Percentiles rank a stretch among this genome's conserved stretches.
Conservation (phyloP, 352 stramenopile genomes). For the Globisporangium carolinianum region DNA sequence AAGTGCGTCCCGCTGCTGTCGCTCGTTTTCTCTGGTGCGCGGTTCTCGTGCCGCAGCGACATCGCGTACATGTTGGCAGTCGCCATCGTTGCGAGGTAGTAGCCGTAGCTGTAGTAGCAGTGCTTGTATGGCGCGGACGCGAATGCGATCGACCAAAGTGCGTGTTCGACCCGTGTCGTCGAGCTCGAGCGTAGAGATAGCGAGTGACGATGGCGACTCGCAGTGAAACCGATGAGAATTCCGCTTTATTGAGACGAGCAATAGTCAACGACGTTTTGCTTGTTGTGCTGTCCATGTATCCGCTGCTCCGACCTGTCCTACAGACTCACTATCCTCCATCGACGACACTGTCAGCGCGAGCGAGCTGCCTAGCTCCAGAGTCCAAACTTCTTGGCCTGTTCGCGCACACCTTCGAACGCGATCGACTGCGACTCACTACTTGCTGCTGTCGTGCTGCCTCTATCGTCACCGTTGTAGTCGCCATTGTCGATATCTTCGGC, state of each 20-base stretch:
- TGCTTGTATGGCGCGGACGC: too few relatives aligned
- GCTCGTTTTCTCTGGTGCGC: constrained; percentile 18
- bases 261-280: background rate
- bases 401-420: constrained; percentile 29
- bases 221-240: background rate
- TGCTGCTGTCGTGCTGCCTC: too few relatives aligned
- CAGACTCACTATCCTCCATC: too few relatives aligned
- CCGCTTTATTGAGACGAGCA: background rate
- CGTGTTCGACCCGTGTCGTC: background rate
- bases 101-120: background rate
- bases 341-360: too few relatives aligned
- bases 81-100: constrained; percentile 17
- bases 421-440: background rate
- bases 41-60: constrained; percentile 28
- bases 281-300: too few relatives aligned
- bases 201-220: too few relatives aligned
- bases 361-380: constrained; percentile 27
- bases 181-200: background rate
- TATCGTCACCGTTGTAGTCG: background rate
- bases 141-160: background rate
- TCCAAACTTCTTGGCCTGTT: constrained; percentile 30
- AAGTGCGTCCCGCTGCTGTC: constrained; percentile 48
- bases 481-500: constrained; percentile 7
- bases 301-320: too few relatives aligned
- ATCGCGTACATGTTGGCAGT: constrained; percentile 30